phyloP scores from a whole-genome alignment of 345 rosid species.

The Pistacia atlantica region DNA sequence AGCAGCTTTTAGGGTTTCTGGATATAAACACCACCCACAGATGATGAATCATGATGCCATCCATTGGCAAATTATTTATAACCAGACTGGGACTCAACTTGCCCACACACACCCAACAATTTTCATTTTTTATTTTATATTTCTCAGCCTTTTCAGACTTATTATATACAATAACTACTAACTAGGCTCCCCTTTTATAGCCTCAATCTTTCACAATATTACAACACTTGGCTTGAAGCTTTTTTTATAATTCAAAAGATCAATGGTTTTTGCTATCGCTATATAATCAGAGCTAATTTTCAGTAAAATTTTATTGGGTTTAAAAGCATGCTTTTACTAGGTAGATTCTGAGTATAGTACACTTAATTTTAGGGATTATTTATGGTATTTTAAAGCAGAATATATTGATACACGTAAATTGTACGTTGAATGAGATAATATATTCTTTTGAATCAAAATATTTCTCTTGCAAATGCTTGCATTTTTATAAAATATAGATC shows the following conservation, averaged over 20 bases:
- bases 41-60: conserved; percentile 50
- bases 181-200: conserved; percentile 2
- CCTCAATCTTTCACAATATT: conserved; percentile 18
- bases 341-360: too few relatives aligned
- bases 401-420: too few relatives aligned
- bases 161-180: neutral
- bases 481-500: too few relatives aligned
- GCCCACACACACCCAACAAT: conserved; percentile 18
- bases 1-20: conserved; percentile 62
- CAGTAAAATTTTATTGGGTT: too few relatives aligned
- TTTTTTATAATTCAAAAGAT: neutral
- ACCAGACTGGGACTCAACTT: conserved; percentile 24
- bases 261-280: neutral
- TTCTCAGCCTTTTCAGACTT: neutral
- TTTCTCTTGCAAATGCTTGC: too few relatives aligned
- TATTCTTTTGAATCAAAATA: too few relatives aligned
- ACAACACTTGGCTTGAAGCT: neutral
- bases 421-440: too few relatives aligned
- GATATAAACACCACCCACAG: conserved; percentile 51
- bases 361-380: too few relatives aligned
- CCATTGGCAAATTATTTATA: conserved; percentile 39
- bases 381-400: too few relatives aligned
- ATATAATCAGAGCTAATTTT: neutral
- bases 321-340: too few relatives aligned
- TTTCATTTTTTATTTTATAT: neutral